These are phyloP conservation scores for Globomyces sp. DNA, from an alignment of 371 early-diverging fungal genomes.

Conservation along the genomic window DNA sequence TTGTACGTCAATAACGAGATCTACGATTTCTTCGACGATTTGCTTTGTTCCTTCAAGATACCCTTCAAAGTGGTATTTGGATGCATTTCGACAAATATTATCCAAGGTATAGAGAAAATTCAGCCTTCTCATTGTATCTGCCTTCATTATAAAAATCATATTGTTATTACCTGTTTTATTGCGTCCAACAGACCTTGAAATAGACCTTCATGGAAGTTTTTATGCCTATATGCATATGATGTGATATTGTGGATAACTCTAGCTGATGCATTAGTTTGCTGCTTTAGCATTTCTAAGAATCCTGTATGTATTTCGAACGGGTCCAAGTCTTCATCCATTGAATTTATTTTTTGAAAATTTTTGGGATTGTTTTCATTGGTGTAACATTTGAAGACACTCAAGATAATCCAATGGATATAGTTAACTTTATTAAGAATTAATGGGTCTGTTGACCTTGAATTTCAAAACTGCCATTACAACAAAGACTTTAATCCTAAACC, in stretches of 20 bases:
- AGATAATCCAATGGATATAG: too few relatives aligned
- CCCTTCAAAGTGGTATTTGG: constrained; percentile 1
- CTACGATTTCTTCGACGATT: neutral
- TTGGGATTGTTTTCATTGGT: too few relatives aligned
- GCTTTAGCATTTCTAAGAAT: constrained; percentile 1
- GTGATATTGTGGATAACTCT: neutral
- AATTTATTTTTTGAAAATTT: too few relatives aligned
- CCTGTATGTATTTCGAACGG: neutral
- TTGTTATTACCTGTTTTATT: neutral
- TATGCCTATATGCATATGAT: neutral
- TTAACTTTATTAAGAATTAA: too few relatives aligned
- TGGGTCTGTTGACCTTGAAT: too few relatives aligned
- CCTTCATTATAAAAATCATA: too few relatives aligned
- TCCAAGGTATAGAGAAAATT: neutral
- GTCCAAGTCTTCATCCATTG: neutral
- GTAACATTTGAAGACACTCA: too few relatives aligned
- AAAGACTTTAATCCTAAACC: too few relatives aligned
- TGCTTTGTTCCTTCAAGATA: neutral
- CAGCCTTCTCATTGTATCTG: neutral
- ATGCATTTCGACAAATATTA: neutral
- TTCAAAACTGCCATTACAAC: too few relatives aligned
- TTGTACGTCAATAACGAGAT: neutral
- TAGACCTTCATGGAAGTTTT: neutral
- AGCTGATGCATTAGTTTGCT: neutral
- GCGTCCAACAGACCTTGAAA: constrained; percentile 1